Evolutionary conservation across 495 filamentous ascomycete species (phyloP).

Genomic region (Mytilinidion resinicola): DNA sequence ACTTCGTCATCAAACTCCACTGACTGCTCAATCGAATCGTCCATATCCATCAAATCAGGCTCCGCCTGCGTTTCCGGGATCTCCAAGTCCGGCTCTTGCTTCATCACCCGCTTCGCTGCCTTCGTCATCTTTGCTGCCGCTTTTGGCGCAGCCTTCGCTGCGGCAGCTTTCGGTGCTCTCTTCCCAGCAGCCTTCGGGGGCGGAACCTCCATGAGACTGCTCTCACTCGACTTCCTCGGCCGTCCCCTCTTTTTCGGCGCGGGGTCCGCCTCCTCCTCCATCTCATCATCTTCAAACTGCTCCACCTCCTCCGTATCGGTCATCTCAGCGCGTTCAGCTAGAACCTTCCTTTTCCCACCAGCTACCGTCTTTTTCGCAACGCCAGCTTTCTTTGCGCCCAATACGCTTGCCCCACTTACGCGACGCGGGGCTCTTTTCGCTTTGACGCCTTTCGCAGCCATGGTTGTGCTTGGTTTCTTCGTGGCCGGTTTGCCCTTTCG

Average conservation of each 20-base stretch:
- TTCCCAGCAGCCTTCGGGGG: background rate
- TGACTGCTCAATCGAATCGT: slow-evolving; percentile 31
- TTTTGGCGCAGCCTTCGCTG: slow-evolving; percentile 11
- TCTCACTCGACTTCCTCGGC: background rate
- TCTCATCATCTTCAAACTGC: slow-evolving; percentile 40
- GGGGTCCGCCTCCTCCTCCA: slow-evolving; percentile 16
- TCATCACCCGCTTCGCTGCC: slow-evolving; percentile 10
- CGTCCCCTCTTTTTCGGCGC: slow-evolving; percentile 2
- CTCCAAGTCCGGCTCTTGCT: slow-evolving; percentile 23
- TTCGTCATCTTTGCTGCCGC: slow-evolving; percentile 5
- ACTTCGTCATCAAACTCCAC: slow-evolving; percentile 27
- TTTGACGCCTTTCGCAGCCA: slow-evolving; percentile 16
- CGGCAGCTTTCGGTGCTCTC: background rate
- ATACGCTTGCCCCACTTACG: slow-evolving; percentile 20
- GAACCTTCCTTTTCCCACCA: slow-evolving; percentile 38
- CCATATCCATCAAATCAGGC: slow-evolving; percentile 35
- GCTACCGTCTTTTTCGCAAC: slow-evolving; percentile 30
- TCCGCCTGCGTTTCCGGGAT: slow-evolving; percentile 46
- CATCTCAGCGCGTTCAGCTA: slow-evolving; percentile 46
- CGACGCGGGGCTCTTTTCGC: slow-evolving; percentile 25
- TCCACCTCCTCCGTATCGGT: slow-evolving; percentile 51
- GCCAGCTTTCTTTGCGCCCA: slow-evolving; percentile 18
- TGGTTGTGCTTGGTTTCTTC: slow-evolving; percentile 19
- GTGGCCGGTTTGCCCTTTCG: slow-evolving; percentile 21
- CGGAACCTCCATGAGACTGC: background rate